Evolutionary conservation across 2,329 filamentous ascomycete genomes (phyloP).

Genomic region (Lecanicillium sp.): DNA sequence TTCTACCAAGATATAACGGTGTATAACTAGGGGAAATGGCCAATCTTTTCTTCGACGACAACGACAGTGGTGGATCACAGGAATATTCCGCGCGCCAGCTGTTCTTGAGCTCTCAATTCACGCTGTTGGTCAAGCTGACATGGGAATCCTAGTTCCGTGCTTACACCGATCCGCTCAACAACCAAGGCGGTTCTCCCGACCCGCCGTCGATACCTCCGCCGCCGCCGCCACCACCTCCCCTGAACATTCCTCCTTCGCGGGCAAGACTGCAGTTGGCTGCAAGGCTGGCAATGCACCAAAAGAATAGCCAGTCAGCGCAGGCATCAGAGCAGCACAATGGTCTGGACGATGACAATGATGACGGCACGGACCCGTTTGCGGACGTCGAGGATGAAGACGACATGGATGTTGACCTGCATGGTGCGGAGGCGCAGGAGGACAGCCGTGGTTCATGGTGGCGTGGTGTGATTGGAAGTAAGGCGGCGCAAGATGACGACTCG

Average conservation of each 20-base stretch:
- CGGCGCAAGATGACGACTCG: constrained; percentile 35
- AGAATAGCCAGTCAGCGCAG: constrained; percentile 45
- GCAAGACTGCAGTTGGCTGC: constrained; percentile 87
- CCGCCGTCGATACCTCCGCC: constrained; percentile 53
- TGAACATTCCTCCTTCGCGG: constrained; percentile 80
- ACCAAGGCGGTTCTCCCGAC: constrained; percentile 37
- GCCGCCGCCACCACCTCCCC: constrained; percentile 63
- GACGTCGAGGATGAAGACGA: constrained; percentile 41
- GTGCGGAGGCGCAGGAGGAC: constrained; percentile 18
- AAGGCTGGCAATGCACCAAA: constrained; percentile 68
- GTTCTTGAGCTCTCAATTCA: no score
- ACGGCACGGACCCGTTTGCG: constrained; percentile 37
- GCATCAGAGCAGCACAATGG: constrained; percentile 36
- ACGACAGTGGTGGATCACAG: no score
- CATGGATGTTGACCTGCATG: constrained; percentile 22
- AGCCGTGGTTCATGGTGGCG: constrained; percentile 43
- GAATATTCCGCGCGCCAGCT: no score
- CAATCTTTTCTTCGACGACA: no score
- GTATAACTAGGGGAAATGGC: background rate
- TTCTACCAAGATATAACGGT: no score
- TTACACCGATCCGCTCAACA: constrained; percentile 48
- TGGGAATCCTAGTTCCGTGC: constrained; percentile 43
- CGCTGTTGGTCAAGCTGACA: no score
- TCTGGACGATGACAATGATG: constrained; percentile 45
- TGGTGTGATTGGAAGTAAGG: constrained; percentile 28